A percentile compares a stretch with the other conserved stretches of the same genome.
phyloP scores from a whole-genome alignment of 1,139 yeast genomes.

The Candida freyschussii region DNA sequence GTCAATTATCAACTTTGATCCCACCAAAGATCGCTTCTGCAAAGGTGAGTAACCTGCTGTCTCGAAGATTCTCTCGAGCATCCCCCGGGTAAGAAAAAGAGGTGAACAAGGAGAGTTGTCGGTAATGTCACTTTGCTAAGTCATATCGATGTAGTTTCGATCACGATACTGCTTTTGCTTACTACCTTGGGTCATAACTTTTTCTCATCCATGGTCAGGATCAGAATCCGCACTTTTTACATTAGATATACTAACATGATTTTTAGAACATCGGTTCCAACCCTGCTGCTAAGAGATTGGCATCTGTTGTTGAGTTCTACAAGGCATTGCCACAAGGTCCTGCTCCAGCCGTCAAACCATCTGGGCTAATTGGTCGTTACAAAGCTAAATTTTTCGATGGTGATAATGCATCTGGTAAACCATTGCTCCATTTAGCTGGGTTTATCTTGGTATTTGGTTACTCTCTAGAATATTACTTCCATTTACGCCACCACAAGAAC shows the following conservation, averaged over 20 bases:
- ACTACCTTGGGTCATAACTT: too few species aligned
- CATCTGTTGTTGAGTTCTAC: slow-evolving; percentile 92
- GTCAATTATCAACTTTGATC: slow-evolving; percentile 91
- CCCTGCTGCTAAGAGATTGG: slow-evolving; percentile 96
- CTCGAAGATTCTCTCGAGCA: too few species aligned
- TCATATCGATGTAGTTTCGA: too few species aligned
- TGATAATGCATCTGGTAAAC: slow-evolving; percentile 75
- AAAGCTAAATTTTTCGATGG: slow-evolving; percentile 76
- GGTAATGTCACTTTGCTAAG: too few species aligned
- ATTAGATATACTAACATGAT: too few species aligned
- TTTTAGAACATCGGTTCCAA: slow-evolving; percentile 83
- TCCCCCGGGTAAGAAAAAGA: too few species aligned
- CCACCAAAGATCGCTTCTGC: slow-evolving; percentile 99
- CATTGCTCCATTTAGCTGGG: slow-evolving; percentile 72
- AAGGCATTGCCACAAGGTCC: slow-evolving; percentile 94
- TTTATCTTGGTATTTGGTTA: slow-evolving; percentile 75
- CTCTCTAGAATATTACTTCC: slow-evolving; percentile 92
- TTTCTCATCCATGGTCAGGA: too few species aligned
- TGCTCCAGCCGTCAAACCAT: slow-evolving; percentile 68
- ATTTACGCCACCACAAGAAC: slow-evolving; percentile 53
- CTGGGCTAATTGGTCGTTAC: slow-evolving; percentile 70
- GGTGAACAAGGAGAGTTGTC: too few species aligned
- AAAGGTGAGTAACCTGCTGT: slow-evolving; percentile 48
- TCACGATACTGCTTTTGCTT: too few species aligned
- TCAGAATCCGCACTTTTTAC: too few species aligned